Evolutionary conservation across 2,329 filamentous ascomycete species (phyloP), one percentile per base, ranked within the genome.

Genomic region (Niveomyces coronatus): DNA sequence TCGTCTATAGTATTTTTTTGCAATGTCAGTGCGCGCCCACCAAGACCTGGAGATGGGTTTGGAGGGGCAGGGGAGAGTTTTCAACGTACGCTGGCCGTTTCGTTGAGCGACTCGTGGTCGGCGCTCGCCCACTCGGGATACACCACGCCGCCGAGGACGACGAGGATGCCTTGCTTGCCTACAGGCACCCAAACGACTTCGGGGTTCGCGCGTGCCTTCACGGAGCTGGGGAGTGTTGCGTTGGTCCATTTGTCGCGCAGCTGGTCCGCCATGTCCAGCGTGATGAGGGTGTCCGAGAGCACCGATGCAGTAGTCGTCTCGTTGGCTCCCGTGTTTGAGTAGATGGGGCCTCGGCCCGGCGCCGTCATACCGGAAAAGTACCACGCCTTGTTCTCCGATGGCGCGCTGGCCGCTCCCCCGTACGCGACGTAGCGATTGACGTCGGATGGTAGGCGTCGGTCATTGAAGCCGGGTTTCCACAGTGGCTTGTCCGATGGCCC

Each of bases 161-260:
- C 68, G 8, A 94, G 64, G 31, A 91, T 78, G 1, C 86, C 86
- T 48, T 86, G 65, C 13, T 71, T 62, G 3, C 85, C 83, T 31
- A 87, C 84, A 2, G 86, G 86, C 1, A 94, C 70, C 79, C 81
- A 86, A 1, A 82, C 76, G 1, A 82, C 61, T 41, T 82, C 79
- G 0, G 78, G 67, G 46, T 72, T 76, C 4, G 77, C 75, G 13
- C 82, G 70, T 1, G 70, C 70, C 4, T 61, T 55, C 6, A 81
- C 61, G 4, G 52, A 45, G 1, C 48, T 28, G 0, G 71, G 69
- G 3, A 85, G 52, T 0, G 74, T 72, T 1, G 35, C 45, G 46
- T 83, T 84, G 6, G 48, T 56, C 74, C 79, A 85, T 4, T 47
- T 62, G 41, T 72, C 68, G 0, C 51, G 27, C 4, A 57, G 44